These are phyloP conservation scores for Leucogyrophana mollusca DNA, from an alignment of 768 basidiomycete genomes.

Conservation along the genomic window DNA sequence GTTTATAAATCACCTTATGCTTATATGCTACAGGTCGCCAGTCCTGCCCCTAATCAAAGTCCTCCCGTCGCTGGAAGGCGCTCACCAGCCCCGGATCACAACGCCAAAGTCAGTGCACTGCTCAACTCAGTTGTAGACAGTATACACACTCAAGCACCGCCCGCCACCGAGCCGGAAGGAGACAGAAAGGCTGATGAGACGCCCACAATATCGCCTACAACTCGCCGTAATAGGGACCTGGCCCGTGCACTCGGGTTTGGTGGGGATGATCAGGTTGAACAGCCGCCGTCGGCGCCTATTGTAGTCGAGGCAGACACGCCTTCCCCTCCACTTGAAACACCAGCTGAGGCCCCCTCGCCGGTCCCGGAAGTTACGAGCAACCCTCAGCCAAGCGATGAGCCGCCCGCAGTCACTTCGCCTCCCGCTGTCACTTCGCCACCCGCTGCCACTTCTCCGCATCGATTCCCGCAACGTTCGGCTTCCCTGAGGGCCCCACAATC, in stretches of 20 bases:
- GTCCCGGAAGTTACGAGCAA: not conserved
- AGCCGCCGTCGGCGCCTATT: not conserved
- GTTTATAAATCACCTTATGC: constrained; percentile 3
- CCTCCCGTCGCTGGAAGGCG: constrained; percentile 29
- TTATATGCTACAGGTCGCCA: constrained; percentile 46
- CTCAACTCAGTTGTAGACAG: constrained; percentile 61
- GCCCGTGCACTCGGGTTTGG: constrained; percentile 73
- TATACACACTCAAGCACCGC: constrained; percentile 42
- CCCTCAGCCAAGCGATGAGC: not conserved
- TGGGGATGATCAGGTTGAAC: constrained; percentile 32
- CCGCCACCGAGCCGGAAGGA: constrained; percentile 23
- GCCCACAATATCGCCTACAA: constrained; percentile 43
- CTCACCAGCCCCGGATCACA: constrained; percentile 44
- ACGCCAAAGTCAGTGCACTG: constrained; percentile 61
- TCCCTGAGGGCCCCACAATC: constrained; percentile 41
- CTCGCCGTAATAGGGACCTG: constrained; percentile 70
- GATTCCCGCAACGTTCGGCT: constrained; percentile 25
- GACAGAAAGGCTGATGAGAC: constrained; percentile 26
- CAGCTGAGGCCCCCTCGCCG: not conserved
- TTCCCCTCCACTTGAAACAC: not conserved
- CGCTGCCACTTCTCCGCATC: constrained; percentile 14
- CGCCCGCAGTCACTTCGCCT: too few relatives aligned
- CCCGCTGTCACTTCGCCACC: too few relatives aligned
- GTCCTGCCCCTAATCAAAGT: constrained; percentile 50
- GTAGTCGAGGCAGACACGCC: not conserved